Evolutionary conservation across 2,329 filamentous ascomycete species (phyloP).

Genomic region (Cladosporium halotolerans): DNA sequence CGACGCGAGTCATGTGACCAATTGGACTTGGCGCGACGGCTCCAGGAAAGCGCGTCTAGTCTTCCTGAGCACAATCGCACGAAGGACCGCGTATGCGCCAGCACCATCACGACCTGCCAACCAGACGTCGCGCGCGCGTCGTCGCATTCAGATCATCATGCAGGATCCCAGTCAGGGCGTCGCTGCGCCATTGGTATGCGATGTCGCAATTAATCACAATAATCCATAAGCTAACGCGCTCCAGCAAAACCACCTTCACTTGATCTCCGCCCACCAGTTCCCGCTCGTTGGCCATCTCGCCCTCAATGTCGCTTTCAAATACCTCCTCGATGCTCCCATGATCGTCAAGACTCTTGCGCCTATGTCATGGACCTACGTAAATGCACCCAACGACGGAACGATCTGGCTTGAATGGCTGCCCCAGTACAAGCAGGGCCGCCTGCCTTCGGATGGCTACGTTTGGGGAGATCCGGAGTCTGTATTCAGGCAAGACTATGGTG

Average conservation of each 20-base stretch:
- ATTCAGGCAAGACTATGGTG: conserved; percentile 66
- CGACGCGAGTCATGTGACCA: conserved; percentile 9
- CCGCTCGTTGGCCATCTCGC: conserved; percentile 65
- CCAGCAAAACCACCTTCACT: conserved; percentile 81
- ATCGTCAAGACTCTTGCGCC: conserved; percentile 78
- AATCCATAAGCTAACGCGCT: conserved; percentile 10
- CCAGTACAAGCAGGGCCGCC: conserved; percentile 62
- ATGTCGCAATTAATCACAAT: background rate
- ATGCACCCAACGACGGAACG: conserved; percentile 72
- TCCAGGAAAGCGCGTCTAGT: background rate
- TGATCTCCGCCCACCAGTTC: conserved; percentile 78
- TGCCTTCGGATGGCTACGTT: conserved; percentile 85
- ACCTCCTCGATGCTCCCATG: conserved; percentile 75
- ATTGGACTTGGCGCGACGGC: background rate
- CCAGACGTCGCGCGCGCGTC: background rate
- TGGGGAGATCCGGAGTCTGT: conserved; percentile 79
- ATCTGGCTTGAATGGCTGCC: conserved; percentile 88
- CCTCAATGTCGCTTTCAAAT: conserved; percentile 71
- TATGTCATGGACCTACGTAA: conserved; percentile 90
- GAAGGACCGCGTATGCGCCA: conserved; percentile 3
- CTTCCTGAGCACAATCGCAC: background rate
- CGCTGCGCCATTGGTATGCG: conserved; percentile 37
- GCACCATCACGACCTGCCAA: background rate
- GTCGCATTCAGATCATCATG: conserved; percentile 20
- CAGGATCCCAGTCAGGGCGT: conserved; percentile 45